Percentiles rank a stretch among this genome's conserved stretches.
phyloP scores from a whole-genome alignment of 2,329 filamentous ascomycete species.

The Hyphodiscus sp. region DNA sequence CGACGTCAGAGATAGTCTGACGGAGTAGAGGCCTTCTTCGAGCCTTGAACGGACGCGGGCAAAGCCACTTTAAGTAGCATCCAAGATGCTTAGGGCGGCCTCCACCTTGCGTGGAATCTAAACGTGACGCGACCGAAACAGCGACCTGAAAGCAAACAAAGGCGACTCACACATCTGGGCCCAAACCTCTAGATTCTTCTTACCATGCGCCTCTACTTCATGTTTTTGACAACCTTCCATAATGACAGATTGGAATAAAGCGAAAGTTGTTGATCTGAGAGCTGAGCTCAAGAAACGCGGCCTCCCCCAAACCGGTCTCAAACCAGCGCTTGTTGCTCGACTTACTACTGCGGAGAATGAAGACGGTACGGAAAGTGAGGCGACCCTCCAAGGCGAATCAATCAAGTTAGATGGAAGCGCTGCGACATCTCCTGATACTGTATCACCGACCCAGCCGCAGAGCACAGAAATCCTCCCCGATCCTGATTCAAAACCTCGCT shows the following conservation, averaged over 20 bases:
- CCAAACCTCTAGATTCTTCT: slow-evolving; percentile 1
- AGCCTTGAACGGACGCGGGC: too few species aligned
- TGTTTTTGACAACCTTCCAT: slow-evolving; percentile 1
- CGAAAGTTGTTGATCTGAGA: slow-evolving; percentile 71
- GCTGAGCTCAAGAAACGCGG: slow-evolving; percentile 67
- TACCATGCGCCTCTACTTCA: slow-evolving; percentile 17
- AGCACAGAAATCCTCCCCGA: slow-evolving; percentile 8
- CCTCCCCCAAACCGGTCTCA: slow-evolving; percentile 63
- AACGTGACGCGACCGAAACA: not conserved
- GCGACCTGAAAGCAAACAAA: not conserved
- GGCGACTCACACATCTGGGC: not conserved
- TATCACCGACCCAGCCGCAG: slow-evolving; percentile 14
- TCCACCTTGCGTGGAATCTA: too few species aligned
- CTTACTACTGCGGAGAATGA: slow-evolving; percentile 41
- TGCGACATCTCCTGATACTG: slow-evolving; percentile 21
- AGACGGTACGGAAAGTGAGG: slow-evolving; percentile 28
- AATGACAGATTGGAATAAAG: slow-evolving; percentile 49
- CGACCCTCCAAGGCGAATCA: slow-evolving; percentile 23
- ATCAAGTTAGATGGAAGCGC: slow-evolving; percentile 15
- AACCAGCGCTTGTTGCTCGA: slow-evolving; percentile 64
- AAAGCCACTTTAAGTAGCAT: too few species aligned
- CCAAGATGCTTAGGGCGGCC: too few species aligned
- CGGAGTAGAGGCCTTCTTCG: too few species aligned
- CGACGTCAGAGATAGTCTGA: too few species aligned
- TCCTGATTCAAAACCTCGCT: not conserved